Conservation (phyloP, 768 basidiomycete genomes). For the Obba rivulosa region DNA sequence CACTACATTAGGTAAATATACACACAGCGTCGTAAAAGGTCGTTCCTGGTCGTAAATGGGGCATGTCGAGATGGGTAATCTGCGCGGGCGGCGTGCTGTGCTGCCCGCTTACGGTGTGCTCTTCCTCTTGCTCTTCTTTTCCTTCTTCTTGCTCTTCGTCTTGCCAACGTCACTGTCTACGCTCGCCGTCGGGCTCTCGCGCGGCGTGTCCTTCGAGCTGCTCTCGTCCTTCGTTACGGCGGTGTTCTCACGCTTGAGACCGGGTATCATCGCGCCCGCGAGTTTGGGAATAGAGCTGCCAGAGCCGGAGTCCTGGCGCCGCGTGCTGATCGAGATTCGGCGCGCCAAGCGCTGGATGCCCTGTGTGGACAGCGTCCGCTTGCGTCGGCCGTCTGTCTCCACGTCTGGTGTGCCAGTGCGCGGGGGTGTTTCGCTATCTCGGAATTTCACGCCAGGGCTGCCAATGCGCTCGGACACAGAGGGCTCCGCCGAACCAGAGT, state of each 20-base stretch:
- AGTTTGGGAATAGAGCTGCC: slow-evolving; percentile 41
- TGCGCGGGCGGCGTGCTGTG: slow-evolving; percentile 1
- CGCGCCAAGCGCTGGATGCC: slow-evolving; percentile 81
- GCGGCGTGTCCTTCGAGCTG: slow-evolving; percentile 19
- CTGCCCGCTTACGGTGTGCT: slow-evolving; percentile 29
- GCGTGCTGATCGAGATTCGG: slow-evolving; percentile 61
- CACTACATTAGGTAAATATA: slow-evolving; percentile 14
- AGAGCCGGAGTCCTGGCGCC: slow-evolving; percentile 45
- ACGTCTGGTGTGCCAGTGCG: slow-evolving; percentile 70
- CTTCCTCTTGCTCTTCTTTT: slow-evolving; percentile 58
- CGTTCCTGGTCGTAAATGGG: neutral
- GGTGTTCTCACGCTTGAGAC: slow-evolving; percentile 46
- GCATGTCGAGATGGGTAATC: neutral
- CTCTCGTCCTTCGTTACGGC: slow-evolving; percentile 29
- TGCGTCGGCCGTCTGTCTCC: slow-evolving; percentile 72
- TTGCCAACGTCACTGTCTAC: slow-evolving; percentile 47
- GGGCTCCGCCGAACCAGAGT: slow-evolving; percentile 26
- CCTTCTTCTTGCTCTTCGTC: slow-evolving; percentile 39
- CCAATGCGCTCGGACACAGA: slow-evolving; percentile 19
- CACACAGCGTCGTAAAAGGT: neutral
- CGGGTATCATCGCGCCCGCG: slow-evolving; percentile 36
- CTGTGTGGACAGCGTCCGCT: slow-evolving; percentile 70
- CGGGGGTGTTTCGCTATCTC: slow-evolving; percentile 49
- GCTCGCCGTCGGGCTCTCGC: slow-evolving; percentile 55
- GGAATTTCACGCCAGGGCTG: slow-evolving; percentile 58